Conservation (phyloP, 306 rosid species). For the Dryas drummondii region DNA sequence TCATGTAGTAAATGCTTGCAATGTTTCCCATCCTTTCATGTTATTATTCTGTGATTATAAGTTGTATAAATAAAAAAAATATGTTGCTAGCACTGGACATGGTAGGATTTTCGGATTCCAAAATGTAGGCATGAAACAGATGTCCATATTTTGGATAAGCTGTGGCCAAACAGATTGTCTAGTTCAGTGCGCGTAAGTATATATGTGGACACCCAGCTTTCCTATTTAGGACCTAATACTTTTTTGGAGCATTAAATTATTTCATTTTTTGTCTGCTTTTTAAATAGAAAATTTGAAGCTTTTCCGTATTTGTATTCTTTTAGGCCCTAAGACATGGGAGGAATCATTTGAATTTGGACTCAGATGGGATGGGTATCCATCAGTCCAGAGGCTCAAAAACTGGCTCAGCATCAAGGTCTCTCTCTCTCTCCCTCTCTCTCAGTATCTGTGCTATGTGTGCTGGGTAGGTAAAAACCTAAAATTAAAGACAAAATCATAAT, state of each 20-base stretch:
- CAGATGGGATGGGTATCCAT: conserved; percentile 41
- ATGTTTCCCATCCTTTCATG: background rate
- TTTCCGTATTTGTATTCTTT: conserved; percentile 23
- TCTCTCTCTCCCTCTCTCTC: conserved; percentile 8
- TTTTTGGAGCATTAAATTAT: background rate
- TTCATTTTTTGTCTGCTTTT: background rate
- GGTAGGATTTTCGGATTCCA: too few relatives aligned
- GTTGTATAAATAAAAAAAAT: background rate
- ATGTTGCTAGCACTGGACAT: background rate
- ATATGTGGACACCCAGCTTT: background rate
- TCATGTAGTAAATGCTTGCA: background rate
- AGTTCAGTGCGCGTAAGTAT: background rate
- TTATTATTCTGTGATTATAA: background rate
- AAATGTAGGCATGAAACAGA: background rate
- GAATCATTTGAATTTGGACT: conserved; percentile 43
- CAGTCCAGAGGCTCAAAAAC: conserved; percentile 47
- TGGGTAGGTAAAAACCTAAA: background rate
- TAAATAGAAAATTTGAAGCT: background rate
- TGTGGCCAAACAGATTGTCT: background rate
- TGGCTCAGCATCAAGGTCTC: conserved; percentile 54
- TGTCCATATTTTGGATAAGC: background rate
- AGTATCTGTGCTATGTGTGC: background rate
- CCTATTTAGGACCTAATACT: background rate
- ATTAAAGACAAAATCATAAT: background rate
- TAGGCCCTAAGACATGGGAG: conserved; percentile 53